Evolutionary conservation across 1,284 basidiomycete species (phyloP).

Genomic region (Xerocomus nothofagi): DNA sequence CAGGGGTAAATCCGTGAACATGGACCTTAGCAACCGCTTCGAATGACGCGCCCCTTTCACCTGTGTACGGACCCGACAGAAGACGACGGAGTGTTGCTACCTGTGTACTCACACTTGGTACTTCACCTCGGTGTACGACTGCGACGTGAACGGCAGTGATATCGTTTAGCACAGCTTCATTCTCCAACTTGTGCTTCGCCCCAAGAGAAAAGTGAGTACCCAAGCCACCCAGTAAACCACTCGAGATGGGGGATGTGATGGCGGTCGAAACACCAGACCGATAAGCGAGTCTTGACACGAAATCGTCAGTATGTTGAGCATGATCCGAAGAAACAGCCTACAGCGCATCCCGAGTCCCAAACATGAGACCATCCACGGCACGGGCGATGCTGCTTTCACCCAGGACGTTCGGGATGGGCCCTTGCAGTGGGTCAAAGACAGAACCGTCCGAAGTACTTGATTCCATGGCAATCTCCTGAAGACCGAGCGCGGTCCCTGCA

Average conservation of each 20-base stretch:
- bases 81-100: constrained; percentile 63
- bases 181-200: constrained; percentile 62
- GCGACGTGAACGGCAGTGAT: constrained; percentile 60
- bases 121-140: constrained; percentile 39
- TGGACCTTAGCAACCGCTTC: constrained; percentile 43
- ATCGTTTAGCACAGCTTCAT: constrained; percentile 64
- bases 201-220: constrained; percentile 66
- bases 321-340: constrained; percentile 37
- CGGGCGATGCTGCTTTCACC: constrained; percentile 57
- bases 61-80: constrained; percentile 48
- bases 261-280: constrained; percentile 64
- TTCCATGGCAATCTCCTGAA: constrained; percentile 63
- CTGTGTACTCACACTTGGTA: constrained; percentile 60
- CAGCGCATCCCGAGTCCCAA: constrained; percentile 72
- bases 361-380: constrained; percentile 76
- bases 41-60: constrained; percentile 56
- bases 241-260: constrained; percentile 56
- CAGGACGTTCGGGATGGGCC: constrained; percentile 46
- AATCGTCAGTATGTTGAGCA: constrained; percentile 1
- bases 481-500: constrained; percentile 57
- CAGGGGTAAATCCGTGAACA: neutral
- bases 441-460: constrained; percentile 65
- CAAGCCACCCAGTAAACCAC: constrained; percentile 63
- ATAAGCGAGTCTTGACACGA: constrained; percentile 53
- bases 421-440: constrained; percentile 51